Evolutionary conservation across 2,329 filamentous ascomycete species (phyloP).

Genomic region (Dothistroma pini): DNA sequence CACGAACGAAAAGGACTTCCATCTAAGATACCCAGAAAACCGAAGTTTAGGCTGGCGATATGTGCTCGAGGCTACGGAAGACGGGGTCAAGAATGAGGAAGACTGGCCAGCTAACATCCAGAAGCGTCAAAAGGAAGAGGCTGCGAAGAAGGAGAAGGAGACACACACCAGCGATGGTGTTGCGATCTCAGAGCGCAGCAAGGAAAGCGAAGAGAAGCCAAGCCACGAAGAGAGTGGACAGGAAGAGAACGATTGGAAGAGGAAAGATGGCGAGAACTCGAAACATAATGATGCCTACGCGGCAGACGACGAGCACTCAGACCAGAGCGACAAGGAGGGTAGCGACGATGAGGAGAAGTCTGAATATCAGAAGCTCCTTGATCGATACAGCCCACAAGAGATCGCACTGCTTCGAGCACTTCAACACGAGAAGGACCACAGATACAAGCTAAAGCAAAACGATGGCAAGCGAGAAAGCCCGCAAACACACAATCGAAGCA

Average conservation of each 20-base stretch:
- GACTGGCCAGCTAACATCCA: slow-evolving; percentile 49
- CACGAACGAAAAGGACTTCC: slow-evolving; percentile 37
- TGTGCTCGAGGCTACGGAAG: slow-evolving; percentile 48
- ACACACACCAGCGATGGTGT: slow-evolving; percentile 18
- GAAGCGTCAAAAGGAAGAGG: slow-evolving; percentile 35
- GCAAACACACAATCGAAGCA: slow-evolving; percentile 31
- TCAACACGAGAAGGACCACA: slow-evolving; percentile 45
- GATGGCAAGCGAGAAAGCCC: slow-evolving; percentile 42
- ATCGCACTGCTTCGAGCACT: slow-evolving; percentile 42
- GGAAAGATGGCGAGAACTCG: slow-evolving; percentile 30
- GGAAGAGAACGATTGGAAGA: slow-evolving; percentile 31
- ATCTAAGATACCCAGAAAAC: slow-evolving; percentile 43
- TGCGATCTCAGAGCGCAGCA: slow-evolving; percentile 3
- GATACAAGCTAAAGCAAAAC: slow-evolving; percentile 41
- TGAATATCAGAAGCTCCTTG: slow-evolving; percentile 33
- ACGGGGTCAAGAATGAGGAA: slow-evolving; percentile 48
- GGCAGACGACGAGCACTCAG: slow-evolving; percentile 22
- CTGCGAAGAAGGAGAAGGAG: slow-evolving; percentile 29
- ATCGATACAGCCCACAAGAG: slow-evolving; percentile 43
- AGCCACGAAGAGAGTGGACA: slow-evolving; percentile 9
- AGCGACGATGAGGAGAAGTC: slow-evolving; percentile 16
- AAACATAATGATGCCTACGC: slow-evolving; percentile 41
- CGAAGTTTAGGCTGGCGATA: slow-evolving; percentile 49
- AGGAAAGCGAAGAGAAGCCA: slow-evolving; percentile 14
- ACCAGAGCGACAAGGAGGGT: not conserved